phyloP scores from a whole-genome alignment of 129 eudicot genomes.

The Pseudognaphalium luteoalbum region DNA sequence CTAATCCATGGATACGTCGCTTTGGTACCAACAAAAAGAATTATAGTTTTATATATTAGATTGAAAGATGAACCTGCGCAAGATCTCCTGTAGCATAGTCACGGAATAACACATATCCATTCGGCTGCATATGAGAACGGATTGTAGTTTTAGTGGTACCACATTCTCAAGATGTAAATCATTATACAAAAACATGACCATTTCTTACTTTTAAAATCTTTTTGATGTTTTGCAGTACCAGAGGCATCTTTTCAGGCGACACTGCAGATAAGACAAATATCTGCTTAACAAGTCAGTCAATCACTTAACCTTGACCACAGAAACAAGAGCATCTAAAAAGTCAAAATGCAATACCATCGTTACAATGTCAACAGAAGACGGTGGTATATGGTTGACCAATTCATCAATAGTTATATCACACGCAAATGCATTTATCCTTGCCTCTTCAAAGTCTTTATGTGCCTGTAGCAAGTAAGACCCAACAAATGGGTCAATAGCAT shows the following conservation, averaged over 20 bases:
- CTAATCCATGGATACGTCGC: neutral
- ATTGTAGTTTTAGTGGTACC: neutral
- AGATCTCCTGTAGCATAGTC: conserved; percentile 99
- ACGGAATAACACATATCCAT: conserved; percentile 76
- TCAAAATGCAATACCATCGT: conserved; percentile 66
- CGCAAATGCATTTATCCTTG: conserved; percentile 77
- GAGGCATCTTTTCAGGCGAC: conserved; percentile 89
- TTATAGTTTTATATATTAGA: neutral
- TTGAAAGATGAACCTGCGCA: conserved; percentile 68
- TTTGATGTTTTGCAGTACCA: conserved; percentile 63
- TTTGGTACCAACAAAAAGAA: neutral
- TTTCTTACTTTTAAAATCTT: conserved; percentile 71
- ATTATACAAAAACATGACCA: conserved; percentile 4
- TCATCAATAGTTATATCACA: conserved; percentile 87
- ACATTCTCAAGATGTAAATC: neutral
- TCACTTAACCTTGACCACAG: conserved; percentile 9
- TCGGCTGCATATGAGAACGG: conserved; percentile 58
- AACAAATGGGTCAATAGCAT: neutral
- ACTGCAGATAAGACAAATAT: conserved; percentile 98
- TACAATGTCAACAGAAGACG: conserved; percentile 88
- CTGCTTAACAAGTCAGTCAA: conserved; percentile 74
- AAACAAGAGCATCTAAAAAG: conserved; percentile 10
- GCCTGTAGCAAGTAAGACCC: conserved; percentile 40
- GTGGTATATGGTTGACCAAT: conserved; percentile 58
- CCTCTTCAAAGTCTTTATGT: conserved; percentile 69